These are phyloP conservation scores for Colletotrichum shisoi DNA, from an alignment of 2,329 filamentous ascomycete genomes.

Conservation along the genomic window DNA sequence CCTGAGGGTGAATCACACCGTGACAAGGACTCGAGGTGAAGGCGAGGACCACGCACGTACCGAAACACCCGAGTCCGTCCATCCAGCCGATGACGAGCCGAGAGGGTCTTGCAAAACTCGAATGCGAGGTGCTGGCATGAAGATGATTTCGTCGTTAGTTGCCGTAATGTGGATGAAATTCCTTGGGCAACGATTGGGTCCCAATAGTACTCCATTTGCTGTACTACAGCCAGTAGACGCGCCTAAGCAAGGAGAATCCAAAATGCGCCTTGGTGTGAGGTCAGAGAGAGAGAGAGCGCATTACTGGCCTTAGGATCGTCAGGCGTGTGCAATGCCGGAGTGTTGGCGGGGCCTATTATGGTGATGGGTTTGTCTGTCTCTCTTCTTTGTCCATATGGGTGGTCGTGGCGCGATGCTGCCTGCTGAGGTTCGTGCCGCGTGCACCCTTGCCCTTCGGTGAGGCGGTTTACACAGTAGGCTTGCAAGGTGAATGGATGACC, in stretches of 20 bases:
- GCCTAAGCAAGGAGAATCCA: background rate
- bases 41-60: slow-evolving; percentile 2
- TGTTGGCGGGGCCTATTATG: slow-evolving; percentile 5
- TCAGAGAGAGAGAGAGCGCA: background rate
- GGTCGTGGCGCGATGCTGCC: slow-evolving; percentile 26
- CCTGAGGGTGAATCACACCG: slow-evolving; percentile 32
- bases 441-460: slow-evolving; percentile 22
- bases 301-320: background rate
- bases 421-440: slow-evolving; percentile 13
- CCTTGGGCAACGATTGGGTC: slow-evolving; percentile 1
- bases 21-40: slow-evolving; percentile 29
- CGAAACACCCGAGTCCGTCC: slow-evolving; percentile 26
- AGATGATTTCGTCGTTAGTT: slow-evolving; percentile 19
- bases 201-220: background rate
- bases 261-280: slow-evolving; percentile 8
- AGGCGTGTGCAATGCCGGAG: background rate
- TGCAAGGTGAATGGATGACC: slow-evolving; percentile 10
- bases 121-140: slow-evolving; percentile 26
- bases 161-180: slow-evolving; percentile 27
- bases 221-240: background rate
- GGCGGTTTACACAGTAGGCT: slow-evolving; percentile 4
- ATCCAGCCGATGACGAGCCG: slow-evolving; percentile 1
- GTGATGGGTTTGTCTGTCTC: background rate
- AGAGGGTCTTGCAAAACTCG: slow-evolving; percentile 8
- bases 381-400: background rate